Base-by-base conservation (phyloP, 306 rosid species). In the Vachellia pachyceras region DNA sequence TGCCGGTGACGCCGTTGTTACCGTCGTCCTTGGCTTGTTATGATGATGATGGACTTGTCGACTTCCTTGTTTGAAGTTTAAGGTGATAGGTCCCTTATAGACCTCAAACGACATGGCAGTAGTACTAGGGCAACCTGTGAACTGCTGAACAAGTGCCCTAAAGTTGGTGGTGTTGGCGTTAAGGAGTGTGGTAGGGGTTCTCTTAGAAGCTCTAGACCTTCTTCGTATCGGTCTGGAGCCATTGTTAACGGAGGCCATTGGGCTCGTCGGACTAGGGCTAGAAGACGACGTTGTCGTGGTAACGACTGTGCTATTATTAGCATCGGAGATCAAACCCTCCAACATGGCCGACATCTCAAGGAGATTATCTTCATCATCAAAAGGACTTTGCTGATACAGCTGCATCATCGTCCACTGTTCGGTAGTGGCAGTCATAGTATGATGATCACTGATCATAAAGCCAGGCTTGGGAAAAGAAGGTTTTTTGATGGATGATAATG, bases 91-190 rank as follows among this genome's bases (percentile, higher is more conserved):
- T 8, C 94, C 94, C 86, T 78, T 90, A 68, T 88, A 87, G 83
- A 61, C 67, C 15, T 83, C 75, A 42, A 86, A 66, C 13, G 84
- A 72, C 67, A 73, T 79, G 79, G 75, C 33, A 71, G 77, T 36
- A 23, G 79, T 78, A 67, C 70, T 81, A 10, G 89, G 82, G 52
- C 91, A 87, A n/a, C 97, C 95, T 0, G 97, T 92, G 75, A 92
- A 90, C 71, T 92, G 86, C 57, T 92, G 97, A 5, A 92, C 97
- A 64, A 92, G 47, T 10, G 89, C 87, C 76, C 92, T 84, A 25
- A 92, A 92, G 73, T 92, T 90, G 74, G 65, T 77, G 74, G 93
- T 82, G 82, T 84, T 88, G 81, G 97, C 95, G 41, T 88, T 90
- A 61, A 92, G 92, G 25, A 89, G 89, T 2, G 91, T 92, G 17